Base-by-base conservation (phyloP, 257 asterid genomes). In the Knoxia roxburghii region DNA sequence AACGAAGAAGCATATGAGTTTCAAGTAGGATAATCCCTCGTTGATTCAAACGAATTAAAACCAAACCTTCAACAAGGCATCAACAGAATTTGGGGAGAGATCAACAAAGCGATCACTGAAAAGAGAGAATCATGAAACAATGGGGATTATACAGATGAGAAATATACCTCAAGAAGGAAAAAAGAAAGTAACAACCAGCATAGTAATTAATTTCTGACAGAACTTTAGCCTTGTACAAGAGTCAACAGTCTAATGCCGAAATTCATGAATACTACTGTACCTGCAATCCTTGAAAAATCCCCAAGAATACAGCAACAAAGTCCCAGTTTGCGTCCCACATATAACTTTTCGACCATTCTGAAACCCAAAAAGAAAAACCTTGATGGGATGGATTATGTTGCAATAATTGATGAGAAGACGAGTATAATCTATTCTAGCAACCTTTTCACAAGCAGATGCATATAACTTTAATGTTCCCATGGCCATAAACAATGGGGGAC, bases 251-350 rank as follows among this genome's bases (percentile, higher is more conserved):
- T 7, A 48, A 64, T 8, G 11, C 11, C 26, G 30, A 20, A 55
- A 32, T n/a, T 29, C 20, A 24, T 17, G 23, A 10, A 27, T 46
- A 26, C 32, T n/a, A 2, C 0, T 33, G 12, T 77, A 86, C 98
- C 97, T 92, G 90, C 97, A 90, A 77, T 93, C 97, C 81, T 88
- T 93, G 82, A 93, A 93, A 80, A 86, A 93, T n/a, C 97, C 97
- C 98, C 97, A 93, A 0, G 97, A 90, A 75, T 90, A 93, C 83
- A 93, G 74, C 70, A 93, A 68, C 14, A 93, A 76, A 61, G 81
- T 75, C 71, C 97, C 99, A 67, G 82, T 48, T 75, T 86, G 95
- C 55, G 97, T 83, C 56, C 93, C 96, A 46, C 96, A 90, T 75
- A 90, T 65, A 55, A 90, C 93, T 80, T 90, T 90, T 65, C 92